phyloP scores from a whole-genome alignment of 176 grass and related monocot species.

The Eleusine coracana region DNA sequence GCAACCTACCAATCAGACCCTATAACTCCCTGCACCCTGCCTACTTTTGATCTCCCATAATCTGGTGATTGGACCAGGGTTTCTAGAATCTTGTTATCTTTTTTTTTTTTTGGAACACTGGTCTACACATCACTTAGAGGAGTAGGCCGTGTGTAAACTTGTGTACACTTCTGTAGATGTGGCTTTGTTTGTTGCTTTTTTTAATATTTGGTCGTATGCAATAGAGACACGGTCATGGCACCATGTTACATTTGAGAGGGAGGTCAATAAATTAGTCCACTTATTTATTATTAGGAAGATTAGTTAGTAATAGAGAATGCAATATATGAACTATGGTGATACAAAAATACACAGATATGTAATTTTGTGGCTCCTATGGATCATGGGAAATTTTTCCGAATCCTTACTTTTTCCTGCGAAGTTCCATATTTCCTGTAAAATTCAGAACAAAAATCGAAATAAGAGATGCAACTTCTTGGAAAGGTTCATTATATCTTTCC shows the following conservation, averaged over 20 bases:
- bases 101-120: background rate
- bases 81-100: background rate
- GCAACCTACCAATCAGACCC: too few relatives aligned
- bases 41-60: background rate
- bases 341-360: background rate
- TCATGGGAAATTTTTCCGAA: too few relatives aligned
- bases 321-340: background rate
- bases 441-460: conserved; percentile 6
- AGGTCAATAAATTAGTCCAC: background rate
- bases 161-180: background rate
- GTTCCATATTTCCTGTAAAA: too few relatives aligned
- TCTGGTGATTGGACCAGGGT: background rate
- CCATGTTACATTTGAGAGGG: background rate
- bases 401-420: background rate
- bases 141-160: too few relatives aligned
- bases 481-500: background rate
- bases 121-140: too few relatives aligned
- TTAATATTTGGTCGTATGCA: background rate
- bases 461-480: background rate
- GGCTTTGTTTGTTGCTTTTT: background rate
- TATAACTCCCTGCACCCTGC: background rate
- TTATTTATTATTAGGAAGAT: background rate
- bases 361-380: too few relatives aligned
- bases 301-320: background rate
- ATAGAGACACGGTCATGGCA: background rate